These are phyloP conservation scores for Penicillium thymicola DNA, from an alignment of 2,329 filamentous ascomycete genomes.

Conservation along the genomic window DNA sequence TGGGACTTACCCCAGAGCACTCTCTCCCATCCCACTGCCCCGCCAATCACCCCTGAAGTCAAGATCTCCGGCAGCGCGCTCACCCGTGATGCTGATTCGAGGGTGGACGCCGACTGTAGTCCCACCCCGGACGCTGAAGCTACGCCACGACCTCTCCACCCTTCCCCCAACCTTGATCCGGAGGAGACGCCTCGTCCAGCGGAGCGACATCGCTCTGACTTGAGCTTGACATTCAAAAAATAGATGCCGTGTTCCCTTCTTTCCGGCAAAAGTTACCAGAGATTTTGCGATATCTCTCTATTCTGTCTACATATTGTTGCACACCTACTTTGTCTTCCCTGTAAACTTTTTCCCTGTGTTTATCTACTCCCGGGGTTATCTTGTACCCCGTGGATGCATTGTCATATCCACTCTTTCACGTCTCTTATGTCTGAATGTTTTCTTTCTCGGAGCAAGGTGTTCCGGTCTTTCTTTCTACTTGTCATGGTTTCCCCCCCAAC, in stretches of 20 bases:
- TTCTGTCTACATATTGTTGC: constrained; percentile 16
- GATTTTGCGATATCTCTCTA: constrained; percentile 6
- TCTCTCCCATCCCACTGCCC: constrained; percentile 16
- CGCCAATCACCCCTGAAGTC: constrained; percentile 22
- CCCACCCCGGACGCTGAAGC: constrained; percentile 31
- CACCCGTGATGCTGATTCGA: constrained; percentile 9
- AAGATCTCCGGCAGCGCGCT: constrained; percentile 7
- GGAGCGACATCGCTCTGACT: constrained; percentile 22
- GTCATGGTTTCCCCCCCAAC: neutral
- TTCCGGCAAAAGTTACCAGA: neutral
- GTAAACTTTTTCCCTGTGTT: constrained; percentile 18
- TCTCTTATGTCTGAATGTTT: constrained; percentile 26
- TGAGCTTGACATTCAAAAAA: constrained; percentile 7
- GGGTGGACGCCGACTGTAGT: constrained; percentile 19
- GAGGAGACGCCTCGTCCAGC: constrained; percentile 28
- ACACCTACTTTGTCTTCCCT: constrained; percentile 13
- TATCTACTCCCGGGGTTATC: constrained; percentile 2
- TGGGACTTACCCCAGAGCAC: constrained; percentile 14
- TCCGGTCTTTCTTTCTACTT: constrained; percentile 7
- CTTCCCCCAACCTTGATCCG: constrained; percentile 24
- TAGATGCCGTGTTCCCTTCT: constrained; percentile 1
- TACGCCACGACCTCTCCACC: constrained; percentile 34
- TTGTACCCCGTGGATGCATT: constrained; percentile 16
- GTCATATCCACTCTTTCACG: constrained; percentile 18
- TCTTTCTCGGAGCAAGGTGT: constrained; percentile 18